Base-by-base conservation (phyloP, 306 rosid species). In the Benincasa hispida region DNA sequence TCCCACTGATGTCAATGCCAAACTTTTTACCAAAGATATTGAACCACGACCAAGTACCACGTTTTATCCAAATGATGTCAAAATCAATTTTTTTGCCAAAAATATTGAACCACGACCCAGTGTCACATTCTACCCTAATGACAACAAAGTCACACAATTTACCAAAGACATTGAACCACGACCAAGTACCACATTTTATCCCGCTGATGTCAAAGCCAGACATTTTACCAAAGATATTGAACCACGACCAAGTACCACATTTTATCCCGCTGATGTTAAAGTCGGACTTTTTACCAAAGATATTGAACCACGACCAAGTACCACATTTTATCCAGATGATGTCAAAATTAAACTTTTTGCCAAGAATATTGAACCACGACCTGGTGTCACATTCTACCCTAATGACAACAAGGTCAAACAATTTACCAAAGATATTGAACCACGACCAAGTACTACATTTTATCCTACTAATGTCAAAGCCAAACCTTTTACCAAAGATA, bases 141-240 rank as follows among this genome's bases (percentile, higher is more conserved):
- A 8, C 3, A 25, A 0, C 1, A 0, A 32, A 18, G 2, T 0
- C 1, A 9, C 14, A 18, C 0, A 10, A 22, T 75, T 75, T 6
- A 0, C 4, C 11, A 75, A n/a, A n/a, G 55, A 57, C 37, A 41
- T 75, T 0, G 78, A 75, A 0, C 78, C 78, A 8, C 19, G 68
- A 39, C 69, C 78, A 34, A 75, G 50, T 9, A 0, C 1, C 22
- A 5, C 69, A 3, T 34, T 17, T 1, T 68, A 68, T 0, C 55
- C 55, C 5, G 30, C 14, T 14, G 35, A 41, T 37, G 8, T 10
- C 4, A n/a, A 66, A 5, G 0, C 1, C 1, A 21, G 10, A 1
- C 19, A 19, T 66, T 66, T 66, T 21, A 2, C 18, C 0, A n/a
- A 66, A n/a, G 80, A 87, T 5, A 77, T 82, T 25, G 80, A 80